These are phyloP conservation scores for Paramecium sexaurelia DNA, from an alignment of 73 alveolate genomes.

Conservation along the genomic window DNA sequence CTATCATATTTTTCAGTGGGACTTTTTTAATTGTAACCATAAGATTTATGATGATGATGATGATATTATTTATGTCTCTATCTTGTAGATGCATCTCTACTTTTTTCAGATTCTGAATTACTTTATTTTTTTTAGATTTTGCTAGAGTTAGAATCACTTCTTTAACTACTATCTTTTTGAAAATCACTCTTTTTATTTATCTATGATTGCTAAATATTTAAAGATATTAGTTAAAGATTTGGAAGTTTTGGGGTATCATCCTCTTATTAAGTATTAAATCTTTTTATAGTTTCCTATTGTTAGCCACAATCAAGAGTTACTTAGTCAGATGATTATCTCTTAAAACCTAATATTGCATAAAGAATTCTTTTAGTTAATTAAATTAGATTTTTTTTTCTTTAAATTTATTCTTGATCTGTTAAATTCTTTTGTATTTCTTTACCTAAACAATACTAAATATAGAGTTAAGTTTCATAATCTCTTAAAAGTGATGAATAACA, in stretches of 20 bases:
- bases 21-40: background rate
- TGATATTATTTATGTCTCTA: background rate
- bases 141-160: background rate
- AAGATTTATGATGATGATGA: background rate
- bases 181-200: background rate
- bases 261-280: background rate
- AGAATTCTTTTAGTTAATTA: background rate
- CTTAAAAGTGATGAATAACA: background rate
- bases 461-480: conserved; percentile 41
- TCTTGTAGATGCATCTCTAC: background rate
- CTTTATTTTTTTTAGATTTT: background rate
- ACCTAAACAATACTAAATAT: background rate
- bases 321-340: background rate
- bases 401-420: conserved; percentile 4
- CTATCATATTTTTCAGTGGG: background rate
- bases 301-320: background rate
- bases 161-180: background rate
- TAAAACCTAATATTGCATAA: conserved; percentile 6
- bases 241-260: background rate
- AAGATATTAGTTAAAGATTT: background rate
- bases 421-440: conserved; percentile 12
- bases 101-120: background rate
- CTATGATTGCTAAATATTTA: background rate
- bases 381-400: conserved; percentile 5
- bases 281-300: background rate